Conservation (phyloP, 108 stramenopile genomes). For the Phaeodactylum tricornutum region DNA sequence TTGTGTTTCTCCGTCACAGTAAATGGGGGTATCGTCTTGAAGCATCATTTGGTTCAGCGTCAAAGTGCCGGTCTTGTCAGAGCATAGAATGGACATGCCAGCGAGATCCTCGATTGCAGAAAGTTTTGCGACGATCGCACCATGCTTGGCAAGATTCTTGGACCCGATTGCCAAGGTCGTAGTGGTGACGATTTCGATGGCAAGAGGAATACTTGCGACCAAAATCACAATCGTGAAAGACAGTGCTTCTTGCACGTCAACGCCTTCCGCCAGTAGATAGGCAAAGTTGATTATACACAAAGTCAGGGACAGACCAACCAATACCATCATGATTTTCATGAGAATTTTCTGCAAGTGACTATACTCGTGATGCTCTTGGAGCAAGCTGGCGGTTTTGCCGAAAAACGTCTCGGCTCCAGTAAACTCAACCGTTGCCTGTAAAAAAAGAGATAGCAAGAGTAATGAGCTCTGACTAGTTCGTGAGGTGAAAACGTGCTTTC, state of each 20-base stretch:
- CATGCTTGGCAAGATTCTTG: slow-evolving; percentile 43
- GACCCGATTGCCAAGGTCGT: slow-evolving; percentile 74
- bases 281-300: slow-evolving; percentile 42
- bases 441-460: too few relatives aligned
- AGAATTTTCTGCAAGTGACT: slow-evolving; percentile 53
- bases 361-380: slow-evolving; percentile 27
- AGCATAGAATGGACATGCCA: slow-evolving; percentile 73
- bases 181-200: slow-evolving; percentile 73
- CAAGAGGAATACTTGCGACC: slow-evolving; percentile 71
- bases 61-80: slow-evolving; percentile 84
- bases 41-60: slow-evolving; percentile 70
- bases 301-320: slow-evolving; percentile 38
- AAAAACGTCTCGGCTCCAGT: slow-evolving; percentile 72
- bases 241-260: slow-evolving; percentile 21
- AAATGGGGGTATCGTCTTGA: slow-evolving; percentile 41
- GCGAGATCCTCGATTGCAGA: slow-evolving; percentile 75
- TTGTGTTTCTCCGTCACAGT: slow-evolving; percentile 28
- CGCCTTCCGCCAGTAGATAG: slow-evolving; percentile 27
- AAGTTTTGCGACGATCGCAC: slow-evolving; percentile 69
- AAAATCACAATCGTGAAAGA: slow-evolving; percentile 58
- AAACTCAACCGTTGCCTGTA: slow-evolving; percentile 45
- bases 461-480: slow-evolving; percentile 1
- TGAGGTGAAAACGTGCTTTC: background rate
- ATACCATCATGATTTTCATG: slow-evolving; percentile 48
- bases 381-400: slow-evolving; percentile 59